phyloP scores from a whole-genome alignment of 139 green algal genomes.

The Micractinium conductrix region DNA sequence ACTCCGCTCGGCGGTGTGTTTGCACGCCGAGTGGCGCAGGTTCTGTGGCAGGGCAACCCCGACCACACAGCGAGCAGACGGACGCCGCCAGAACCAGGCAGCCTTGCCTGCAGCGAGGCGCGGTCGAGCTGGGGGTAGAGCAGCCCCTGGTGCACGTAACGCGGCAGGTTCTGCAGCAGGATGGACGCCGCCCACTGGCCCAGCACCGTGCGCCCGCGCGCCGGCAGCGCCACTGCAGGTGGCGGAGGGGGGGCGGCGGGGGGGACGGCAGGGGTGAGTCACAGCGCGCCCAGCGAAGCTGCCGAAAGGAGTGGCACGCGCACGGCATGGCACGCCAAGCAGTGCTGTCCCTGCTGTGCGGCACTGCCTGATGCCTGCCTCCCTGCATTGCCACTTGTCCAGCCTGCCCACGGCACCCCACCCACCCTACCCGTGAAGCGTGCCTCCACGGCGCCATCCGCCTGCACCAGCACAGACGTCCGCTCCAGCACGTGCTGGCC shows the following conservation, averaged over 20 bases:
- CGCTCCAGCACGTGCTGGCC: conserved; percentile 74
- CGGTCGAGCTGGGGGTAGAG: conserved; percentile 41
- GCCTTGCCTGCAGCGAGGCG: conserved; percentile 36
- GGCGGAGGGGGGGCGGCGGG: neutral
- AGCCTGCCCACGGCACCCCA: neutral
- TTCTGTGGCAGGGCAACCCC: no score
- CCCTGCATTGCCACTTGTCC: no score
- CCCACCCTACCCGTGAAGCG: conserved; percentile 59
- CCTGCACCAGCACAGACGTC: conserved; percentile 57
- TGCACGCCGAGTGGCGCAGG: no score
- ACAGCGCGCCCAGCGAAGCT: no score
- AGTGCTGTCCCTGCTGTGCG: no score
- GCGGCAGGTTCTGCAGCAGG: conserved; percentile 59
- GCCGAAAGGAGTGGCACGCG: no score
- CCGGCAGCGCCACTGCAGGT: conserved; percentile 64
- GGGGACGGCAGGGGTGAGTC: neutral
- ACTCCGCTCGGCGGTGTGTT: no score
- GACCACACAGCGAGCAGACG: no score
- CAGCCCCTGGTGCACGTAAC: conserved; percentile 54
- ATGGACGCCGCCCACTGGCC: conserved; percentile 60
- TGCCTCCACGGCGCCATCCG: conserved; percentile 57
- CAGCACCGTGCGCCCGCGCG: conserved; percentile 65
- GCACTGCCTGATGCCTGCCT: no score
- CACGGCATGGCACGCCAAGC: no score
- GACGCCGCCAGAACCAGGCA: no score